These are phyloP conservation scores for Raffaelea albimanens DNA, from an alignment of 2,329 filamentous ascomycete genomes.

Conservation along the genomic window DNA sequence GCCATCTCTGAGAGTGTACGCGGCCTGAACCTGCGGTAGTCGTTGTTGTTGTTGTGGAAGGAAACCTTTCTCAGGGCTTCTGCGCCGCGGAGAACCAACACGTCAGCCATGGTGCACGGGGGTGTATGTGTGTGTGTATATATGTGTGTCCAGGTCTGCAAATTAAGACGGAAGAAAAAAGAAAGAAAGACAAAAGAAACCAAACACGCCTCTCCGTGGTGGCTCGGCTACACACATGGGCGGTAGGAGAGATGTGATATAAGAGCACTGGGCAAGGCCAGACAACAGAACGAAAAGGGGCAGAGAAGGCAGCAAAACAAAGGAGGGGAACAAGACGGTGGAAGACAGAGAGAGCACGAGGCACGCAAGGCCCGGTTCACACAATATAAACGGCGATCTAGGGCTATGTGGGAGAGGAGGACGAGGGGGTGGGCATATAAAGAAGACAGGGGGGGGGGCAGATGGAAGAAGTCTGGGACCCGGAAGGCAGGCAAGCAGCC, in stretches of 20 bases:
- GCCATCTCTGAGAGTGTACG: conserved; percentile 34
- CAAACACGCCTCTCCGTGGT: no score
- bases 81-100: conserved; percentile 28
- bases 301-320: not conserved
- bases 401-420: no score
- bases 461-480: no score
- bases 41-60: conserved; percentile 24
- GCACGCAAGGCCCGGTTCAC: no score
- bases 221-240: no score
- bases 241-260: no score
- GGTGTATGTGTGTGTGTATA: no score
- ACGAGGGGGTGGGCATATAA: no score
- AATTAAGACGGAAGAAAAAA: not conserved
- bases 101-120: conserved; percentile 28
- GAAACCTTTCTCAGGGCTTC: conserved; percentile 30
- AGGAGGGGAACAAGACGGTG: not conserved
- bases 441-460: no score
- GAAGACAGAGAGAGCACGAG: not conserved
- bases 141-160: not conserved
- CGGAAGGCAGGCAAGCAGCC: no score
- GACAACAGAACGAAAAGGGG: not conserved
- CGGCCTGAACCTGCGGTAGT: conserved; percentile 23
- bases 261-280: no score
- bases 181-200: not conserved
- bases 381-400: no score